phyloP scores from a whole-genome alignment of 805 yeast genomes.

The Candida ponderosae region DNA sequence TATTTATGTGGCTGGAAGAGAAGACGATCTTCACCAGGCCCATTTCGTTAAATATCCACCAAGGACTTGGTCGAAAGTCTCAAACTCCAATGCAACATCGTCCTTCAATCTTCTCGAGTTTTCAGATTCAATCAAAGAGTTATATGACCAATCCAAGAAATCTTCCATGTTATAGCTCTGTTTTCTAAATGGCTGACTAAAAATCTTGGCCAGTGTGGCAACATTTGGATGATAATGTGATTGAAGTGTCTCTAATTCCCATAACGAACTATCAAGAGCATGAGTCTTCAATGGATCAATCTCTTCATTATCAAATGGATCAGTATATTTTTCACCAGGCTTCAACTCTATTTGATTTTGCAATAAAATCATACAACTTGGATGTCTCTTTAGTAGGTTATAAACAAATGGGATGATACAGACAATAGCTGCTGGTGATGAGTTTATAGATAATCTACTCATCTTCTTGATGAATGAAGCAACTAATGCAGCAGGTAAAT shows the following conservation, averaged over 20 bases:
- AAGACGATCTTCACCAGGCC: constrained; percentile 12
- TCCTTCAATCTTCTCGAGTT: constrained; percentile 55
- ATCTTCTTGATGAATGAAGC: constrained; percentile 86
- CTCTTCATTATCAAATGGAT: constrained; percentile 62
- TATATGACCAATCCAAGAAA: constrained; percentile 86
- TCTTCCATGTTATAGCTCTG: constrained; percentile 87
- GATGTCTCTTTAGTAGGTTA: constrained; percentile 84
- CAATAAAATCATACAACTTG: constrained; percentile 84
- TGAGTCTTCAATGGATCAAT: constrained; percentile 68
- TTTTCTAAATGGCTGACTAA: constrained; percentile 85
- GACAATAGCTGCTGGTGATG: constrained; percentile 87
- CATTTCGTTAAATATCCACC: constrained; percentile 19
- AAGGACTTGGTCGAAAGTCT: constrained; percentile 22
- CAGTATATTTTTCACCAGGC: constrained; percentile 30
- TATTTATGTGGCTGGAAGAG: not conserved
- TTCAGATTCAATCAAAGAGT: constrained; percentile 56
- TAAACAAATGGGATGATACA: constrained; percentile 86
- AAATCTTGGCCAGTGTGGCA: constrained; percentile 83
- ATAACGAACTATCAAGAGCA: constrained; percentile 79
- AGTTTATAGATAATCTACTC: constrained; percentile 63
- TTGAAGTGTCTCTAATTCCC: constrained; percentile 83
- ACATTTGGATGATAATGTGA: constrained; percentile 93
- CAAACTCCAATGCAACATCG: constrained; percentile 74
- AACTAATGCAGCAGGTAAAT: constrained; percentile 71
- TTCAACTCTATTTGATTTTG: constrained; percentile 32